A percentile compares a stretch with the other conserved stretches of the same genome.
phyloP scores from a whole-genome alignment of 1,284 basidiomycete genomes.

The Cutaneotrichosporon sp. region DNA sequence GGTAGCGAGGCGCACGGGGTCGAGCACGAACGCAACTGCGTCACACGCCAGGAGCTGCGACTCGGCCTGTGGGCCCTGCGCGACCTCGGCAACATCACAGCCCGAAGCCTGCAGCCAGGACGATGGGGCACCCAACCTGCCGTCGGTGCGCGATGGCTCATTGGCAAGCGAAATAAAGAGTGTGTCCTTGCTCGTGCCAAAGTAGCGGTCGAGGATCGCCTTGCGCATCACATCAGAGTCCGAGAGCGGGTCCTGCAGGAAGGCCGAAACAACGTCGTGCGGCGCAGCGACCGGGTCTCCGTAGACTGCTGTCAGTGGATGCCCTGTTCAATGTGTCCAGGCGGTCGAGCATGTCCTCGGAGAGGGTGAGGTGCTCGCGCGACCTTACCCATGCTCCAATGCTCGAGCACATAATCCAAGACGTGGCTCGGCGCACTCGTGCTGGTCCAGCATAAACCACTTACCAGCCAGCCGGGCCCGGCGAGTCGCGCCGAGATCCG shows the following conservation, averaged over 20 bases:
- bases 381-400: not conserved
- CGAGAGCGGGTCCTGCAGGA: conserved; percentile 44
- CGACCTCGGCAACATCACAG: conserved; percentile 38
- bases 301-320: conserved; percentile 29
- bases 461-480: conserved; percentile 37
- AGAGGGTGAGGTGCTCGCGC: not conserved
- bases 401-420: not conserved
- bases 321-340: not conserved
- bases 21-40: conserved; percentile 43
- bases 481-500: conserved; percentile 24
- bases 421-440: no score
- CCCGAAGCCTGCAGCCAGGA: conserved; percentile 37
- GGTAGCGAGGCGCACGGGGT: conserved; percentile 38
- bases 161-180: conserved; percentile 21
- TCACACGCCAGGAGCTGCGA: conserved; percentile 27
- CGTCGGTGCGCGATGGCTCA: conserved; percentile 10
- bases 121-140: conserved; percentile 28
- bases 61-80: conserved; percentile 6
- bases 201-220: conserved; percentile 31
- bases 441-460: conserved; percentile 7
- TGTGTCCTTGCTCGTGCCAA: conserved; percentile 21
- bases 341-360: not conserved
- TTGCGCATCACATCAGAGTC: conserved; percentile 30
- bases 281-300: conserved; percentile 40
- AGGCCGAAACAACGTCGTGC: conserved; percentile 43